A percentile compares a stretch with the other conserved stretches of the same genome.
phyloP scores from a whole-genome alignment of 805 yeast genomes.

The Ogataea paraovalis region DNA sequence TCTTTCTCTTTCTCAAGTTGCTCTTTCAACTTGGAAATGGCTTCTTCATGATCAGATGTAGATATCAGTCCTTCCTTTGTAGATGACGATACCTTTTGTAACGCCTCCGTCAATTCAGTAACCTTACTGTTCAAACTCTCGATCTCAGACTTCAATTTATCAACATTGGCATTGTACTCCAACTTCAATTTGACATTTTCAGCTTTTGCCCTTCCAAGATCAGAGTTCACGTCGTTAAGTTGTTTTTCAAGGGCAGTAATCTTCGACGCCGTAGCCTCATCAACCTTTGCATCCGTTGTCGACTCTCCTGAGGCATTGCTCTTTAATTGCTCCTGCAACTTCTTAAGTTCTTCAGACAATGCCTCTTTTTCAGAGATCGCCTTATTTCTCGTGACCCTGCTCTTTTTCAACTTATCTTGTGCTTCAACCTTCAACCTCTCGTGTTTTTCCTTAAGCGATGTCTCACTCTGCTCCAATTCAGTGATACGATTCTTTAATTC shows the following conservation, averaged over 20 bases:
- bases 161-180: conserved; percentile 13
- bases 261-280: not conserved
- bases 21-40: conserved; percentile 16
- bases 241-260: conserved; percentile 3
- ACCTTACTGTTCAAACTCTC: conserved; percentile 14
- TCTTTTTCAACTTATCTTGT: conserved; percentile 28
- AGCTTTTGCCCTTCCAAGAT: conserved; percentile 9
- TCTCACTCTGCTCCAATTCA: conserved; percentile 13
- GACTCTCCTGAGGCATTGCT: not conserved
- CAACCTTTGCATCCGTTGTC: not conserved
- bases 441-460: conserved; percentile 19
- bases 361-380: conserved; percentile 15
- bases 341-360: conserved; percentile 11
- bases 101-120: conserved; percentile 8
- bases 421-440: conserved; percentile 30
- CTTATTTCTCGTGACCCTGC: conserved; percentile 22
- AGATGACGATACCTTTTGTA: not conserved
- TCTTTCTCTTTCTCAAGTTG: conserved; percentile 19
- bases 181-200: conserved; percentile 12
- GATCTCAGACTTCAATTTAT: conserved; percentile 15
- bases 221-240: conserved; percentile 1
- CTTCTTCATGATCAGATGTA: not conserved
- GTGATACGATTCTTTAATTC: conserved; percentile 13
- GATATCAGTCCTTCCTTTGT: not conserved
- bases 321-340: conserved; percentile 12